A percentile compares a stretch with the other conserved stretches of the same genome.
Evolutionary conservation across 2,329 filamentous ascomycete species (phyloP).

Genomic region (Exophiala xenobiotica): DNA sequence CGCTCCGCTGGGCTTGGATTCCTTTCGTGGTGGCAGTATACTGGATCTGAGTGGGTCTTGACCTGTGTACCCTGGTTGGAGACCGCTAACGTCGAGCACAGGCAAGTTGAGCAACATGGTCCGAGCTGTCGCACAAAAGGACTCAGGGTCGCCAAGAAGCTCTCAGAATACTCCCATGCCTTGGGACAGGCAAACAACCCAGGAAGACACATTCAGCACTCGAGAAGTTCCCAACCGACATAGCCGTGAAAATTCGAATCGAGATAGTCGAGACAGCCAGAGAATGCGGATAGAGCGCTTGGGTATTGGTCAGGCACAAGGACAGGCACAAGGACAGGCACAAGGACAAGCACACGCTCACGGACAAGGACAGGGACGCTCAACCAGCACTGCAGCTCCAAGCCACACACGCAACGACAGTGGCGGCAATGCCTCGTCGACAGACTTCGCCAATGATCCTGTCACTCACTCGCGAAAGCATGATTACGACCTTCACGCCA

Average conservation of each 20-base stretch:
- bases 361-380: neutral
- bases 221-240: conserved; percentile 14
- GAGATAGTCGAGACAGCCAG: conserved; percentile 45
- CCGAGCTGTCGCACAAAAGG: conserved; percentile 71
- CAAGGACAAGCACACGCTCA: conserved; percentile 9
- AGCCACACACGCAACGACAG: conserved; percentile 76
- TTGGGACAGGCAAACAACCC: conserved; percentile 51
- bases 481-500: conserved; percentile 93
- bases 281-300: conserved; percentile 49
- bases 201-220: conserved; percentile 32
- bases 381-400: conserved; percentile 16
- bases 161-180: conserved; percentile 58
- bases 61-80: conserved; percentile 11
- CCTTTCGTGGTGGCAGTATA: conserved; percentile 87
- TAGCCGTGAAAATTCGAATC: conserved; percentile 35
- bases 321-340: neutral
- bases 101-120: conserved; percentile 95
- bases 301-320: conserved; percentile 31
- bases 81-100: conserved; percentile 42
- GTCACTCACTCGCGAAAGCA: conserved; percentile 69
- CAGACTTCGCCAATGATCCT: conserved; percentile 63
- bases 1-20: conserved; percentile 86
- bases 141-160: conserved; percentile 54
- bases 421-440: conserved; percentile 68
- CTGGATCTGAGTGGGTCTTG: conserved; percentile 74